phyloP scores from a whole-genome alignment of 441 rosid species.

The Gossypium laxum region DNA sequence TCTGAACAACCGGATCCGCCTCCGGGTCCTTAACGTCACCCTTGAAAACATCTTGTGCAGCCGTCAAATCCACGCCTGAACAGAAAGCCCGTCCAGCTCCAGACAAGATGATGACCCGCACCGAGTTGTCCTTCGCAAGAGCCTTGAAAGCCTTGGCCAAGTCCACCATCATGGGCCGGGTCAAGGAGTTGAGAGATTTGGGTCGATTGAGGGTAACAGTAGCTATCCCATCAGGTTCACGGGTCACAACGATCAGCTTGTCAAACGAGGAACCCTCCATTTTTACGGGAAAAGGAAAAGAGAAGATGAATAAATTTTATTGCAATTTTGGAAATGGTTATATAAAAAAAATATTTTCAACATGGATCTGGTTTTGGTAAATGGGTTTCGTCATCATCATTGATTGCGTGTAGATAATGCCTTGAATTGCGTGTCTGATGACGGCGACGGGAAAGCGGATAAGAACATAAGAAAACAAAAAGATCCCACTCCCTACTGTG shows the following conservation, averaged over 20 bases:
- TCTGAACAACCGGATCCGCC: slow-evolving; percentile 53
- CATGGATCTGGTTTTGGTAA: too few relatives aligned
- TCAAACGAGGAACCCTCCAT: slow-evolving; percentile 32
- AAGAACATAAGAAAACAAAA: too few relatives aligned
- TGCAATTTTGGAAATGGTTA: background rate
- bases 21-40: slow-evolving; percentile 80
- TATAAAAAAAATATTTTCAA: background rate
- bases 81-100: slow-evolving; percentile 81
- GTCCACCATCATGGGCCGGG: slow-evolving; percentile 57
- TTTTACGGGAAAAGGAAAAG: background rate
- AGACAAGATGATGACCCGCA: slow-evolving; percentile 48
- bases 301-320: background rate
- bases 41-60: slow-evolving; percentile 72
- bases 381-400: background rate
- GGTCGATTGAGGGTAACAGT: slow-evolving; percentile 75
- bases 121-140: slow-evolving; percentile 42
- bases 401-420: background rate
- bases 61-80: slow-evolving; percentile 73
- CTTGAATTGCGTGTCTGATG: background rate
- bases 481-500: too few relatives aligned
- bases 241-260: slow-evolving; percentile 43
- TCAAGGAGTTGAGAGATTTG: slow-evolving; percentile 65
- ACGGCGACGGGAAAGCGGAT: too few relatives aligned
- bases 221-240: slow-evolving; percentile 51
- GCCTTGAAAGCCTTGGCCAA: slow-evolving; percentile 54